phyloP scores from a whole-genome alignment of 352 stramenopile genomes.

The Phytophthora pini region DNA sequence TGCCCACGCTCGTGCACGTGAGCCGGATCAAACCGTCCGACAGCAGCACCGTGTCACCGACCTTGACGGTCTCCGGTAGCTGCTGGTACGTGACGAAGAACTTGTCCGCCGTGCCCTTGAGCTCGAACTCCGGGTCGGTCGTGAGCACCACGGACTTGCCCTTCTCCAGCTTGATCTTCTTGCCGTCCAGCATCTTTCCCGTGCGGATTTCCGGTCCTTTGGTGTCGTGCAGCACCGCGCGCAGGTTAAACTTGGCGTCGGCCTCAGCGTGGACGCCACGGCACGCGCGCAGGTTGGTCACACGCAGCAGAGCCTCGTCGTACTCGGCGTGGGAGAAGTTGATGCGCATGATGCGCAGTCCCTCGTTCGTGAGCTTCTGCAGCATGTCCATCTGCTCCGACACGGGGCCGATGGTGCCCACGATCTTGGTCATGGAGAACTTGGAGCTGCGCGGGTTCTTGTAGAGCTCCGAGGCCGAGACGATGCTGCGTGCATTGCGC shows the following conservation, averaged over 20 bases:
- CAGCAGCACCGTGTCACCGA: conserved; percentile 89
- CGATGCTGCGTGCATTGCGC: conserved; percentile 31
- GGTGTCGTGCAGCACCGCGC: conserved; percentile 93
- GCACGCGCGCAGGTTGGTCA: conserved; percentile 81
- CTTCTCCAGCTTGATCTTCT: conserved; percentile 85
- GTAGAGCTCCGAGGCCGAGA: conserved; percentile 52
- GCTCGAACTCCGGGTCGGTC: conserved; percentile 79
- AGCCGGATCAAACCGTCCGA: conserved; percentile 94
- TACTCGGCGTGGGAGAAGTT: conserved; percentile 97
- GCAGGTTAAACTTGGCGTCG: conserved; percentile 88
- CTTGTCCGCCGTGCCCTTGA: conserved; percentile 83
- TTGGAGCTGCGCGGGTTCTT: conserved; percentile 83
- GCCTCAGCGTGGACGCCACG: conserved; percentile 79
- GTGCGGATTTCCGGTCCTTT: conserved; percentile 96
- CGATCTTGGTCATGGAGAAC: conserved; percentile 94
- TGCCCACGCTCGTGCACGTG: conserved; percentile 72
- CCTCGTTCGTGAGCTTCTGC: conserved; percentile 87
- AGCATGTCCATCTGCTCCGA: conserved; percentile 78
- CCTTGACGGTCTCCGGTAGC: conserved; percentile 84
- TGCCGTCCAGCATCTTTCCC: conserved; percentile 88
- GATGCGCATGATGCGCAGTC: conserved; percentile 93
- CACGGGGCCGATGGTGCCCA: conserved; percentile 93
- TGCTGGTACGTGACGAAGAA: conserved; percentile 95
- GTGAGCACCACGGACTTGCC: conserved; percentile 90
- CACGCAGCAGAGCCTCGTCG: conserved; percentile 80